These are phyloP conservation scores for Aspergillus homomorphus DNA, from an alignment of 495 filamentous ascomycete species.

Conservation along the genomic window DNA sequence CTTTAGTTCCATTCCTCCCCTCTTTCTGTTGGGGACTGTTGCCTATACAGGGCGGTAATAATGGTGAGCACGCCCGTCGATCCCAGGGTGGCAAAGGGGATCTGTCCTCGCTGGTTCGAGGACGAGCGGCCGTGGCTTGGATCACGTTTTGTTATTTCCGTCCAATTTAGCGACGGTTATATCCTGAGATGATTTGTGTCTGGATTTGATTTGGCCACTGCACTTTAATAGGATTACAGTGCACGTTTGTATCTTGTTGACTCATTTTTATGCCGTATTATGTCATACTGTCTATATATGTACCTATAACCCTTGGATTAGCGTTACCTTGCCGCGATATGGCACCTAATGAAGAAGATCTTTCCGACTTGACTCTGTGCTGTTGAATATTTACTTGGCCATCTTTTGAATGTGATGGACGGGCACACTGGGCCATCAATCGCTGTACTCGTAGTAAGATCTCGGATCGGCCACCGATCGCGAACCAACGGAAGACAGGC, in stretches of 20 bases:
- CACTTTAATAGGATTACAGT: slow-evolving; percentile 3
- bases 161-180: slow-evolving; percentile 12
- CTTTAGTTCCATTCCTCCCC: slow-evolving; percentile 9
- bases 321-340: slow-evolving; percentile 11
- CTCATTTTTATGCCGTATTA: slow-evolving; percentile 3
- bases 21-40: slow-evolving; percentile 18
- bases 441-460: background rate
- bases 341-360: slow-evolving; percentile 17
- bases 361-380: background rate
- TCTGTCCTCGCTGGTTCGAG: slow-evolving; percentile 21
- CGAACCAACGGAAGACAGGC: background rate
- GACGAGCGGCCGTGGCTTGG: background rate
- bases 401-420: too few relatives aligned
- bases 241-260: background rate
- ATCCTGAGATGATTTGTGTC: slow-evolving; percentile 20
- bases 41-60: slow-evolving; percentile 21
- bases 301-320: slow-evolving; percentile 15
- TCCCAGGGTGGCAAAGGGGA: slow-evolving; percentile 5
- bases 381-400: too few relatives aligned
- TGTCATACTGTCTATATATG: slow-evolving; percentile 11
- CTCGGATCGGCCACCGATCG: too few relatives aligned
- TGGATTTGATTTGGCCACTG: slow-evolving; percentile 8
- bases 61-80: slow-evolving; percentile 12
- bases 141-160: slow-evolving; percentile 11
- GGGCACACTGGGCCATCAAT: background rate